These are phyloP conservation scores for Phytophthora uliginosa DNA, from an alignment of 352 stramenopile species.

Conservation along the genomic window DNA sequence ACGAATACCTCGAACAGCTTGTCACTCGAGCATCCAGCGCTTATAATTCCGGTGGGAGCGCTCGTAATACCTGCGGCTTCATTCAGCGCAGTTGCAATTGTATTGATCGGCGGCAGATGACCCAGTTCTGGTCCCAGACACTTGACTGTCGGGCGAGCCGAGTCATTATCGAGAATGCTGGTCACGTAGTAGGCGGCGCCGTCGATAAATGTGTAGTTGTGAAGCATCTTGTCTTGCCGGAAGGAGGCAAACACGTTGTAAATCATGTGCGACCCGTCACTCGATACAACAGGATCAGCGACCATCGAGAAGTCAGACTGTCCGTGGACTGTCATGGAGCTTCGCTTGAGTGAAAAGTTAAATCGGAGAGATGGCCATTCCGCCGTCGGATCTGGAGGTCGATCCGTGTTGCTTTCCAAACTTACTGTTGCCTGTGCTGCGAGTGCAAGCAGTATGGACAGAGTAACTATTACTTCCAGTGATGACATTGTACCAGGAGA, in stretches of 20 bases:
- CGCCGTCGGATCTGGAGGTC: background rate
- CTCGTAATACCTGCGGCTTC: background rate
- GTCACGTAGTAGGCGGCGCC: constrained; percentile 4
- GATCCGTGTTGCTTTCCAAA: background rate
- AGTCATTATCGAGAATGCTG: background rate
- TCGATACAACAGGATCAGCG: constrained; percentile 20
- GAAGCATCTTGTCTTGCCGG: constrained; percentile 5
- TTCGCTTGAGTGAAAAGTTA: constrained; percentile 42
- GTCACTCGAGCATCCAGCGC: background rate
- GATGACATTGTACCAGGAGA: background rate
- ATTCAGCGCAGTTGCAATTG: constrained; percentile 8
- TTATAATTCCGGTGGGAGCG: background rate
- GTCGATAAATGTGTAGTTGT: constrained; percentile 17
- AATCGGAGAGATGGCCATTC: constrained; percentile 36
- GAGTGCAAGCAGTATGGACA: background rate
- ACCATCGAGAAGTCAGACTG: constrained; percentile 37
- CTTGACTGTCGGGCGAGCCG: background rate
- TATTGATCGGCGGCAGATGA: constrained; percentile 11
- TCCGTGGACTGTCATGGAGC: constrained; percentile 38
- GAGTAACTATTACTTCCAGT: background rate
- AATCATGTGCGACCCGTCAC: background rate
- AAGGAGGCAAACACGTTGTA: constrained; percentile 26
- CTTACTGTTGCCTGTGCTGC: background rate
- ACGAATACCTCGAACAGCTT: constrained; percentile 5
- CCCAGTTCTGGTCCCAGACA: constrained; percentile 5